Evolutionary conservation across 1,139 yeast species (phyloP).

Genomic region (Pichia sp.): DNA sequence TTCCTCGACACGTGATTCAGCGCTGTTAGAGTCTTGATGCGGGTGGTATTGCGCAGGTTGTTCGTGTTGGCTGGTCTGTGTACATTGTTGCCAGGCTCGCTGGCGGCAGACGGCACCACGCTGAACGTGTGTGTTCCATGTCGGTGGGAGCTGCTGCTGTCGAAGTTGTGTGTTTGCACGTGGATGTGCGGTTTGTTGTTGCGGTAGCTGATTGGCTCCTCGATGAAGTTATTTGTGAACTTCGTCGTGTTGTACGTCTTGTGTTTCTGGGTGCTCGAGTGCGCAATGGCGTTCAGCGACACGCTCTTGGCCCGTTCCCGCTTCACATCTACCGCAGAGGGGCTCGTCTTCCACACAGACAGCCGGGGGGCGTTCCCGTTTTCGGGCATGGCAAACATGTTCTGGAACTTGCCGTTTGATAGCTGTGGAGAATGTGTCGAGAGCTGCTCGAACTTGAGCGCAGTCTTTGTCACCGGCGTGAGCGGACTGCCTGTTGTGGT

Average conservation of each 20-base stretch:
- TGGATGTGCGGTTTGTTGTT: not conserved
- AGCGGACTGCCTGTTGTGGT: constrained; percentile 5
- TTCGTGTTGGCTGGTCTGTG: no score
- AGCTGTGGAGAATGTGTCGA: constrained; percentile 8
- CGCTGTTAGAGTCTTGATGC: not conserved
- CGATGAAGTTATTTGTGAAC: not conserved
- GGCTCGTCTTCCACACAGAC: constrained; percentile 10
- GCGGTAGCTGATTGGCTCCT: not conserved
- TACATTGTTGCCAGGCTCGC: no score
- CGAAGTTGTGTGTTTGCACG: not conserved
- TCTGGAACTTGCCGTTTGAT: no score
- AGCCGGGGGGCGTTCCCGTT: constrained; percentile 1
- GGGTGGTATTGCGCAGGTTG: not conserved
- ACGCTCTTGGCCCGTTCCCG: not conserved
- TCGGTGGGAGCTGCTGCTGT: not conserved
- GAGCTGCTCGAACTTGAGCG: constrained; percentile 10
- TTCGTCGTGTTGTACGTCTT: not conserved
- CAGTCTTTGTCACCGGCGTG: constrained; percentile 16
- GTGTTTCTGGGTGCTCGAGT: not conserved
- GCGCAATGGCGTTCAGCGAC: not conserved
- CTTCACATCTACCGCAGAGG: not conserved
- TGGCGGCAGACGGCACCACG: not conserved
- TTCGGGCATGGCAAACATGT: no score
- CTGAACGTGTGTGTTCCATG: not conserved
- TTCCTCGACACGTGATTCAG: constrained; percentile 1